Base-by-base conservation (phyloP, 192 early-diverging fungal genomes). In the Rhizophagus prolifer region DNA sequence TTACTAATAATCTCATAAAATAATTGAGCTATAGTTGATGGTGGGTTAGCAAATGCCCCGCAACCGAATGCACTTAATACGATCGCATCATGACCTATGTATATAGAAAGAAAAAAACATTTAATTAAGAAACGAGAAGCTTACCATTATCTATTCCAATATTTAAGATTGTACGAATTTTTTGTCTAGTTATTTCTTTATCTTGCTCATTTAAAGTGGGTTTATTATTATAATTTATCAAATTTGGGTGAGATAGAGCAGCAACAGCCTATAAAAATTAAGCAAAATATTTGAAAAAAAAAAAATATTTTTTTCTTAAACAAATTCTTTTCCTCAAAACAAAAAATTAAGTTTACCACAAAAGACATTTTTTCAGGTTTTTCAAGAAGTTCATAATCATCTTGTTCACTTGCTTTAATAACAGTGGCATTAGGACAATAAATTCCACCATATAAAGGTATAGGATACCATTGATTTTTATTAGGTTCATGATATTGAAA, bases 371-470 rank as follows among this genome's bases (percentile, higher is more conserved):
- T 81, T 14, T 81, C 82, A 16, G 84, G 81, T 19, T 79, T 74
- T 26, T 82, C 79, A 74, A 85, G 61, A 23, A 82, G 81, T 23
- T 68, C 74, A 38, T 82, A 76, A 2, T 77, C 75, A 21, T 83
- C 71, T 73, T 72, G 63, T 58, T 58, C 74, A 28, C 79, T 81
- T n/a, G 75, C 81, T 26, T 79, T 65, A 8, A 85, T 50, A 9
- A 85, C 84, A 19, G 80, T 64, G 74, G 82, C 79, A 54, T 85
- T 82, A 9, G 84, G 84, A 60, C 82, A 85, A 38, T 85, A 85
- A 13, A 85, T 79, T 5, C 81, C 84, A 26, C 81, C 84, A 31
- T 72, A 58, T 46, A 75, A 79, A 7, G 79, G 81, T 4, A 85
- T 61, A 13, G 84, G 84, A 66, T 85, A 85, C 66, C 82, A 85